A percentile compares a stretch with the other conserved stretches of the same genome.
Evolutionary conservation across 2,329 filamentous ascomycete species (phyloP).

Genomic region (Botrytis tulipae): DNA sequence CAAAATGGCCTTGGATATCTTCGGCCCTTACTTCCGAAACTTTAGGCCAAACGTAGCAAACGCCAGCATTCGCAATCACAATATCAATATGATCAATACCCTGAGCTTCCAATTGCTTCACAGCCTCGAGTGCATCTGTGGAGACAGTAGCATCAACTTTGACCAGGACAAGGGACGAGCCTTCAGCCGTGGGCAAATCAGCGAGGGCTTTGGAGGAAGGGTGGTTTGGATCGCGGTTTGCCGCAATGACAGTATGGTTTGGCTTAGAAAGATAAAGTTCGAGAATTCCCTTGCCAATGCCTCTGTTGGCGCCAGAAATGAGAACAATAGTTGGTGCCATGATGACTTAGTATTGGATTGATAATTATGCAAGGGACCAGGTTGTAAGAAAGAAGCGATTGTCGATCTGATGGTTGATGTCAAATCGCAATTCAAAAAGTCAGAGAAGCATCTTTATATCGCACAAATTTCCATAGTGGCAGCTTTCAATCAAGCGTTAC

Average conservation of each 20-base stretch:
- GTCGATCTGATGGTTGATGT: neutral
- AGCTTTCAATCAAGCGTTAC: neutral
- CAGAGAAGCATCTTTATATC: neutral
- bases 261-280: slow-evolving; percentile 39
- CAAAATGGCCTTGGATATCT: neutral
- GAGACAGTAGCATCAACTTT: slow-evolving; percentile 44
- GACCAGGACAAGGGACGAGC: slow-evolving; percentile 43
- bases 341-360: neutral
- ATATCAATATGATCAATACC: slow-evolving; percentile 1
- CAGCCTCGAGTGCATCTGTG: slow-evolving; percentile 40
- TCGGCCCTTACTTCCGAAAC: neutral
- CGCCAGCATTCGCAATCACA: slow-evolving; percentile 51
- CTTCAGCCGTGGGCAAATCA: slow-evolving; percentile 25
- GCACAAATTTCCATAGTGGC: too few relatives aligned
- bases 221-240: slow-evolving; percentile 37
- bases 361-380: too few relatives aligned
- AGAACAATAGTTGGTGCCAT: slow-evolving; percentile 12
- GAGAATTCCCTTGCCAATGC: slow-evolving; percentile 39
- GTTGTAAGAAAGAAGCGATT: neutral
- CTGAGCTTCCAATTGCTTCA: slow-evolving; percentile 34
- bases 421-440: neutral
- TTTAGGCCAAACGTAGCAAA: neutral
- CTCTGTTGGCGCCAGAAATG: slow-evolving; percentile 28
- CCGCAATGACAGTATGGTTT: slow-evolving; percentile 42
- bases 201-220: slow-evolving; percentile 36